Base-by-base conservation (phyloP, 1,284 basidiomycete species). In the Puccinia coronata region DNA sequence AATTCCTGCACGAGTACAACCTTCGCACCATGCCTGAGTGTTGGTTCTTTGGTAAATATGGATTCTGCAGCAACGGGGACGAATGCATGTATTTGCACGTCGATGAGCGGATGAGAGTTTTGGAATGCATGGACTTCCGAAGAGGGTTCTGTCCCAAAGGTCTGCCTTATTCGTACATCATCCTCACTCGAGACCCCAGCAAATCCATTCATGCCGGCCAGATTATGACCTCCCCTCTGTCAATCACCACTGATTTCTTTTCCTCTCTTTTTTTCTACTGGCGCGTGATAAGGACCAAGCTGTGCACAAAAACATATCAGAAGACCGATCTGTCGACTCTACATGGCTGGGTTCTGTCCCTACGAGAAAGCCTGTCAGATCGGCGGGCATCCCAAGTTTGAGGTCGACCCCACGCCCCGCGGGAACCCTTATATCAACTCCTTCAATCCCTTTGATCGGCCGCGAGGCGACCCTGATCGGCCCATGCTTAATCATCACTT, bases 1-100 rank as follows among this genome's bases (percentile, higher is more conserved):
- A 99, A 88, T 99, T 99, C 87, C 89, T 99, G 86, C 97, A 99
- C 87, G 97, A 99, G 88, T 99, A 98, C 88, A 98, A 99, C 86
- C 89, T 99, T 82, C 89, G 96, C 83, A 92, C 94, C 81, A 99
- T 99, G 94, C 97, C 97, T n/a, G 94, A 98, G 86, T 99, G 97
- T 86, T 94, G 96, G 90, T 98, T 96, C 94, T 99, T 92, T 86
- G 94, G 94, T 82, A 97, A 97, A 87, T 96, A 95, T 85, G 97
- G 97, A 5, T 99, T 96, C 87, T 99, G 97, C 87, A 95, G 95
- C 80, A 93, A 95, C 70, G 97, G 96, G 74, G 97, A 98, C 84
- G 97, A 99, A 87, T 99, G 97, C 86, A 89, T 99, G 83, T 99
- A 99, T 86, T 92, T 94, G 34, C 97, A 99, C 87, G 94, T 96